phyloP scores from a whole-genome alignment of 148 eudicot species.

The Heliamphora exappendiculata region DNA sequence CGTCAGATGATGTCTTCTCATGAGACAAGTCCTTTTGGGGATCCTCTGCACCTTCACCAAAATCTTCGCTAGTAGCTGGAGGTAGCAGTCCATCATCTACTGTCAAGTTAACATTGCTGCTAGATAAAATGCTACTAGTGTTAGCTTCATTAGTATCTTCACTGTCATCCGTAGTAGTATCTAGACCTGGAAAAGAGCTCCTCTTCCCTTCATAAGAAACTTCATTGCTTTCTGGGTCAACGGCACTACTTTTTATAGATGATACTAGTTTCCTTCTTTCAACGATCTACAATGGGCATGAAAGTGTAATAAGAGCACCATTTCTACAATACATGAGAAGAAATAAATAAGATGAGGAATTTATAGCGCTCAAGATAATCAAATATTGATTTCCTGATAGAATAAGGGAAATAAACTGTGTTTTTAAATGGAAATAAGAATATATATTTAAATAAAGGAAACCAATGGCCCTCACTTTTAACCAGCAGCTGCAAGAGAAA shows the following conservation, averaged over 20 bases:
- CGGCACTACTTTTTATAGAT: constrained; percentile 47
- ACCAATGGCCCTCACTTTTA: neutral
- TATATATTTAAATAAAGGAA: neutral
- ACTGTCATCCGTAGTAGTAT: constrained; percentile 18
- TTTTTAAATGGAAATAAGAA: neutral
- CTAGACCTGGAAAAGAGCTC: constrained; percentile 19
- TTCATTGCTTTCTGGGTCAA: constrained; percentile 28
- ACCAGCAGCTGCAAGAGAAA: neutral
- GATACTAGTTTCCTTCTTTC: constrained; percentile 74
- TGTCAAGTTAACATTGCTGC: constrained; percentile 14
- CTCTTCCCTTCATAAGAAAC: constrained; percentile 18
- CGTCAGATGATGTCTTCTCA: constrained; percentile 7
- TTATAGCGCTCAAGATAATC: neutral
- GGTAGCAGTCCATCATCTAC: constrained; percentile 20
- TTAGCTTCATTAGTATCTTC: constrained; percentile 12
- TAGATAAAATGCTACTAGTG: constrained; percentile 21
- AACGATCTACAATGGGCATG: constrained; percentile 49
- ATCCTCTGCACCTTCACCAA: constrained; percentile 25
- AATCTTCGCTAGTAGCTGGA: constrained; percentile 13
- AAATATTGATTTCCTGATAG: neutral
- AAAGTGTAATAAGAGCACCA: neutral
- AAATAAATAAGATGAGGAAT: constrained; percentile 10
- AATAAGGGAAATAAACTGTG: neutral
- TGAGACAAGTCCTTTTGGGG: constrained; percentile 18
- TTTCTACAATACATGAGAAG: neutral